phyloP scores from a whole-genome alignment of 805 yeast species.

The Candida jianshihensis region DNA sequence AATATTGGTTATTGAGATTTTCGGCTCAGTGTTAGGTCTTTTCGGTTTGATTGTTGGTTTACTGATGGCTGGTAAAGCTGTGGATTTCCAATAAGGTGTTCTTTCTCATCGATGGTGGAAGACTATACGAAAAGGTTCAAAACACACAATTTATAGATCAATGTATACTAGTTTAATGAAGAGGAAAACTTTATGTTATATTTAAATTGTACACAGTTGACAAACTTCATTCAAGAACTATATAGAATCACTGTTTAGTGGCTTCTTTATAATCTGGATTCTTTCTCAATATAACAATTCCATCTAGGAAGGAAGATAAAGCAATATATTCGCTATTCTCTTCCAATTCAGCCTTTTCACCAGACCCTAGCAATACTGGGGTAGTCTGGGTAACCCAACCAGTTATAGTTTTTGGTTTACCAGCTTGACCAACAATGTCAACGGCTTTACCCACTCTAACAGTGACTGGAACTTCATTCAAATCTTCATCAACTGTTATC shows the following conservation, averaged over 20 bases:
- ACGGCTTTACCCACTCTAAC: constrained; percentile 99
- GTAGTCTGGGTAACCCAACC: constrained; percentile 99
- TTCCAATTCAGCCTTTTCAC: constrained; percentile 96
- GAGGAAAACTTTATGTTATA: no score
- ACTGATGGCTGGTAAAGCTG: constrained; percentile 94
- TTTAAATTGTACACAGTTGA: no score
- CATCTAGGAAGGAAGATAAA: constrained; percentile 77
- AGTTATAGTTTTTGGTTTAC: constrained; percentile 96
- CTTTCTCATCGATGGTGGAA: no score
- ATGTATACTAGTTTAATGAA: no score
- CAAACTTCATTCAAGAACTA: no score
- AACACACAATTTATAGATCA: no score
- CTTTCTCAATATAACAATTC: constrained; percentile 86
- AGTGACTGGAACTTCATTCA: constrained; percentile 77
- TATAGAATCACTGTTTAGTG: constrained; percentile 25
- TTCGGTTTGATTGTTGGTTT: constrained; percentile 96
- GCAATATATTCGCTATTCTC: constrained; percentile 83
- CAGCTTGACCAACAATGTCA: constrained; percentile 98
- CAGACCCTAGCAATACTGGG: constrained; percentile 87
- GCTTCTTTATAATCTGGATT: constrained; percentile 77
- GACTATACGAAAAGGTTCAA: no score
- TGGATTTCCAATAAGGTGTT: constrained; percentile 72
- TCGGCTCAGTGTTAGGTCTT: constrained; percentile 92
- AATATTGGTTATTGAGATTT: constrained; percentile 93
- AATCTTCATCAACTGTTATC: constrained; percentile 84